Base-by-base conservation (phyloP, 352 stramenopile species). In the Phytophthora kernoviae region DNA sequence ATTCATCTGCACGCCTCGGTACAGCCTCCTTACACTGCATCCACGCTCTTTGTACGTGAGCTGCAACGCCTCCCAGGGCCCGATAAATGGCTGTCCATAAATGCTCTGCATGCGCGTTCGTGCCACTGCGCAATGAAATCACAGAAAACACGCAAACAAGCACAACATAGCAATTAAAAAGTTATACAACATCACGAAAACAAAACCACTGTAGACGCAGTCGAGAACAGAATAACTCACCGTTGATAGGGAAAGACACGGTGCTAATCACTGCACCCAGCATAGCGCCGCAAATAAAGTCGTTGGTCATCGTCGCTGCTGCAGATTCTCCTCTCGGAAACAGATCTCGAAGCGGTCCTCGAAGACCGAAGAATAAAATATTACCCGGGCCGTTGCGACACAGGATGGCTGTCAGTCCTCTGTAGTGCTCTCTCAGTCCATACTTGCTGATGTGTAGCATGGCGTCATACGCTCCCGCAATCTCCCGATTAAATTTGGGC, bases 1-100 rank as follows among this genome's bases (percentile, higher is more conserved):
- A 58, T 96, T 96, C 70, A 96, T 88, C 60, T 93, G 76, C 2
- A 94, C 88, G 9, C 88, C 88, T 42, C 88, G 86, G 64, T 94
- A 96, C 37, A 96, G 59, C 9, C 75, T 64, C n/a, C 60, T 58
- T 17, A 90, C 39, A 42, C 75, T 87, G 36, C 62, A 67, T 0
- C 83, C 84, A 26, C 88, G 78, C 60, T 96, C 87, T 21, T 71
- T 54, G 60, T 92, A 94, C 41, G 83, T 94, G 17, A 85, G 75
- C 39, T 70, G 51, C 56, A 94, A 59, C 14, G 85, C 85, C 49
- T 91, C 59, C 30, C 69, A 42, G 0, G 76, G 67, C 5, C 79
- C 71, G 26, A 94, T 80, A 51, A 88, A 88, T 5, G 59, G 75
- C 54, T 86, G 66, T 10, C 77, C 78, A 49, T 91, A 91, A 26